These are phyloP conservation scores for Silene noctiflora DNA, from an alignment of 179 eudicot species.

Conservation along the genomic window DNA sequence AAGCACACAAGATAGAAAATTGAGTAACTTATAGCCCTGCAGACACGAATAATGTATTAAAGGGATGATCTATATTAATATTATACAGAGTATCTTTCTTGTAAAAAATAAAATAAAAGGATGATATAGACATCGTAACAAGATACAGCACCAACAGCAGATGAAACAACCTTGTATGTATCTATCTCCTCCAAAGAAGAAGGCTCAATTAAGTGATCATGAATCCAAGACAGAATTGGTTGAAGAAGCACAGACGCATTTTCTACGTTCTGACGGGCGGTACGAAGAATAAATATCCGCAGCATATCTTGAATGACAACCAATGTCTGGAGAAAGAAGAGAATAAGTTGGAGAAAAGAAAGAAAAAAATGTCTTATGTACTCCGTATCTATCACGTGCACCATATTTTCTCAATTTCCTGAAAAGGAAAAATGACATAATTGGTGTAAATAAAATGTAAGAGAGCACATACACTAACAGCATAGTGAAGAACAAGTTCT, in stretches of 20 bases:
- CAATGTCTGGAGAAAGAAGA: conserved; percentile 49
- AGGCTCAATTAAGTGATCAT: conserved; percentile 40
- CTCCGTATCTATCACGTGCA: neutral
- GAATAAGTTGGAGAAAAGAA: neutral
- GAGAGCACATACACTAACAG: conserved; percentile 68
- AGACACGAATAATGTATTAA: conserved; percentile 7
- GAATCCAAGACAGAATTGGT: conserved; percentile 67
- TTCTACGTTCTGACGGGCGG: conserved; percentile 59
- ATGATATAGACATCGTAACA: conserved; percentile 15
- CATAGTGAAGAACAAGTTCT: conserved; percentile 71
- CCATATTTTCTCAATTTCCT: neutral
- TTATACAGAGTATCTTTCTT: too few relatives aligned
- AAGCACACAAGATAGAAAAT: conserved; percentile 59
- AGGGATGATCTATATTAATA: too few relatives aligned
- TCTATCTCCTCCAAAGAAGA: conserved; percentile 58
- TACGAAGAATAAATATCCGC: conserved; percentile 74
- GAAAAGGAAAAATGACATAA: neutral
- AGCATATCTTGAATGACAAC: conserved; percentile 89
- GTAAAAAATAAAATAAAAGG: neutral
- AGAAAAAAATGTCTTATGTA: neutral
- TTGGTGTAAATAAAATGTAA: conserved; percentile 9
- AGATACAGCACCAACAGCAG: neutral
- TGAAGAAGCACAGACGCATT: conserved; percentile 58
- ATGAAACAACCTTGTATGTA: conserved; percentile 68
- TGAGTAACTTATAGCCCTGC: conserved; percentile 71